Percentiles rank a stretch among this genome's conserved stretches.
phyloP scores from a whole-genome alignment of 1,284 basidiomycete species.

The Ustilago shanxiensis region DNA sequence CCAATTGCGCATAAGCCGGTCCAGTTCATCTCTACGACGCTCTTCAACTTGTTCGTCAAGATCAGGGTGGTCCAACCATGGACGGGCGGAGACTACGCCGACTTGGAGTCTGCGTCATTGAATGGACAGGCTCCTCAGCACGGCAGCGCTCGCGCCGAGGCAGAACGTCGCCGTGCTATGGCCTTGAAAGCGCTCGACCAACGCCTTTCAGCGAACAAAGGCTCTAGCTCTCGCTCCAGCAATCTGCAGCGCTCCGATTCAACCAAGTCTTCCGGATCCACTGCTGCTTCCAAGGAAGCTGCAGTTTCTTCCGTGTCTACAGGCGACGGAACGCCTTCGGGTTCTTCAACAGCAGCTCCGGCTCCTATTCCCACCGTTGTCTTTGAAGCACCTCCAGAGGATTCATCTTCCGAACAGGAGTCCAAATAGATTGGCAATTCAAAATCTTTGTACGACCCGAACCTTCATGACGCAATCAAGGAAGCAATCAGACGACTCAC shows the following conservation, averaged over 20 bases:
- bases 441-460: neutral
- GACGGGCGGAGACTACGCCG: slow-evolving; percentile 45
- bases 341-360: slow-evolving; percentile 15
- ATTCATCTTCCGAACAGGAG: slow-evolving; percentile 22
- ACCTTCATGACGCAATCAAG: neutral
- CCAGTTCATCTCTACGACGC: slow-evolving; percentile 77
- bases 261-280: slow-evolving; percentile 27
- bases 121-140: slow-evolving; percentile 61
- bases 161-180: slow-evolving; percentile 77
- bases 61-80: slow-evolving; percentile 82
- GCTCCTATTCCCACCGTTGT: slow-evolving; percentile 41
- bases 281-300: slow-evolving; percentile 12
- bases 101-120: slow-evolving; percentile 77
- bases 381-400: slow-evolving; percentile 49
- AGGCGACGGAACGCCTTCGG: slow-evolving; percentile 5
- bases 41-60: slow-evolving; percentile 76
- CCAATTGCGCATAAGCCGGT: slow-evolving; percentile 79
- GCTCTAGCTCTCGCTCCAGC: slow-evolving; percentile 23
- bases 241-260: slow-evolving; percentile 34
- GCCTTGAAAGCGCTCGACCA: slow-evolving; percentile 96
- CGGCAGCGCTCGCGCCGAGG: slow-evolving; percentile 57
- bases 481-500: neutral
- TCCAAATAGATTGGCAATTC: slow-evolving; percentile 13
- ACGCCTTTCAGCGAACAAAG: slow-evolving; percentile 76
- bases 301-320: neutral